phyloP scores from a whole-genome alignment of 2,329 filamentous ascomycete genomes.

The Xylariaceae sp. region DNA sequence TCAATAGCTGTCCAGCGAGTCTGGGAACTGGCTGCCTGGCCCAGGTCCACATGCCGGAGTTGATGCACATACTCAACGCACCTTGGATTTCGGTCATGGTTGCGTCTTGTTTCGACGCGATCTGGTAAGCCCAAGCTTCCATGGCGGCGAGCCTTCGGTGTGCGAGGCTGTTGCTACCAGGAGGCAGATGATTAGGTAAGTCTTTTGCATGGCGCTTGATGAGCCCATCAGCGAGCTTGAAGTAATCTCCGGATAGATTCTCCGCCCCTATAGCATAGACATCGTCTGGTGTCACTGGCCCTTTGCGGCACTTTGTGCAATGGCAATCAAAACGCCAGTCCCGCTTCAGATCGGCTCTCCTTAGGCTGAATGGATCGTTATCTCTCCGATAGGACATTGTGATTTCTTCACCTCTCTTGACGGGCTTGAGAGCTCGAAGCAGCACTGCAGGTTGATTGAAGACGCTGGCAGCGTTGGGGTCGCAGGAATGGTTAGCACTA shows the following conservation, averaged over 20 bases:
- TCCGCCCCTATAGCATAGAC: constrained; percentile 29
- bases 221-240: constrained; percentile 21
- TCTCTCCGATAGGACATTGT: constrained; percentile 48
- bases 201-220: constrained; percentile 12
- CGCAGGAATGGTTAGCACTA: constrained; percentile 48
- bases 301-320: constrained; percentile 45
- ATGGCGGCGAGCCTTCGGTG: constrained; percentile 25
- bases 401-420: constrained; percentile 48
- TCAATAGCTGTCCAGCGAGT: constrained; percentile 24
- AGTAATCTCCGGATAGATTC: constrained; percentile 18
- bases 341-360: constrained; percentile 42
- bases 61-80: constrained; percentile 24
- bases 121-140: constrained; percentile 24
- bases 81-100: constrained; percentile 18
- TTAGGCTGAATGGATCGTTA: constrained; percentile 42
- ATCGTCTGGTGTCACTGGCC: constrained; percentile 34
- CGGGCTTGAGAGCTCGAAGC: constrained; percentile 43
- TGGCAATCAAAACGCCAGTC: constrained; percentile 48
- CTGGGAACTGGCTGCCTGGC: constrained; percentile 25
- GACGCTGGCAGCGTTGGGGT: constrained; percentile 46
- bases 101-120: constrained; percentile 13
- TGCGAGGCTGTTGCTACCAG: constrained; percentile 9
- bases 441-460: constrained; percentile 44
- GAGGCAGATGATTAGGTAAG: constrained; percentile 12
- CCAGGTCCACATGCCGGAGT: constrained; percentile 27